These are phyloP conservation scores for Aspergillus versicolor DNA, from an alignment of 2,329 filamentous ascomycete genomes.

Conservation along the genomic window DNA sequence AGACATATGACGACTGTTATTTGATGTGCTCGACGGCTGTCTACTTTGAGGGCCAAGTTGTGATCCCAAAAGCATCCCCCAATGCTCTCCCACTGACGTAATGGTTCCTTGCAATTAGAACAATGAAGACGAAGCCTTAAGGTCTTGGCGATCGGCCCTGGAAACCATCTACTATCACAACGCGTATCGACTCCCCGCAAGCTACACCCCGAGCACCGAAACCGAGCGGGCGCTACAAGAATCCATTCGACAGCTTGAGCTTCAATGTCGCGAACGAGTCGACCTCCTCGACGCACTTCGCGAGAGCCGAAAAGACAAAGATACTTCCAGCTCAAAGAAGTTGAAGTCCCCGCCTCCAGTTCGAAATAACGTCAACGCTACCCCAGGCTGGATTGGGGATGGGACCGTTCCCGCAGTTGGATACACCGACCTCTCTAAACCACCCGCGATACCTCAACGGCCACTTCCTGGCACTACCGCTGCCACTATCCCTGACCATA, in stretches of 20 bases:
- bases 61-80: slow-evolving; percentile 4
- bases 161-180: slow-evolving; percentile 87
- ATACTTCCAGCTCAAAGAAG: slow-evolving; percentile 29
- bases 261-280: slow-evolving; percentile 91
- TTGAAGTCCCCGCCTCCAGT: slow-evolving; percentile 20
- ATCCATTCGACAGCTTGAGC: slow-evolving; percentile 76
- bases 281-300: slow-evolving; percentile 81
- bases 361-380: slow-evolving; percentile 9
- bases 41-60: slow-evolving; percentile 90
- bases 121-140: slow-evolving; percentile 85
- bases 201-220: slow-evolving; percentile 70
- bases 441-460: slow-evolving; percentile 57
- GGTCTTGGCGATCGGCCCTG: slow-evolving; percentile 85
- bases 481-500: slow-evolving; percentile 22
- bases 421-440: slow-evolving; percentile 78
- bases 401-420: slow-evolving; percentile 78
- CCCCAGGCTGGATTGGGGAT: slow-evolving; percentile 68
- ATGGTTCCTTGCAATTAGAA: slow-evolving; percentile 55
- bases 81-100: background rate
- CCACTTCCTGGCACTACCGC: slow-evolving; percentile 16
- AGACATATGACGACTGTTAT: slow-evolving; percentile 97
- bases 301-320: slow-evolving; percentile 55
- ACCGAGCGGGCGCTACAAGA: slow-evolving; percentile 81
- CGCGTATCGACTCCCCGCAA: slow-evolving; percentile 68
- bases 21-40: slow-evolving; percentile 91